A percentile compares a stretch with the other conserved stretches of the same genome.
Conservation (phyloP, 169 alveolate genomes). For the Neospora caninum region DNA sequence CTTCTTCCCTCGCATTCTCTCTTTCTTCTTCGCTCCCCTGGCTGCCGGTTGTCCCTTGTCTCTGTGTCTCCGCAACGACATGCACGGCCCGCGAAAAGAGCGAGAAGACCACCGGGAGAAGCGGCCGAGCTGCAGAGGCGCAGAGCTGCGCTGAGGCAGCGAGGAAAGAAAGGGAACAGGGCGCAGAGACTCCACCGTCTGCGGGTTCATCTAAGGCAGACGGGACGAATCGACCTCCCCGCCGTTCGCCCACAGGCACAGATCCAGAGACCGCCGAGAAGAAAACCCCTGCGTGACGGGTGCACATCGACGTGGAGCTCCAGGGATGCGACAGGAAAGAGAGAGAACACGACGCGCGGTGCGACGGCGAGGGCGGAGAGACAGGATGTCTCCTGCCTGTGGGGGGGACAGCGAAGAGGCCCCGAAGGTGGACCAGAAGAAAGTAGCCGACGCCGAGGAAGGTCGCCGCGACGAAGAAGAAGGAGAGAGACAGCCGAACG, state of each 20-base stretch:
- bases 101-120: neutral
- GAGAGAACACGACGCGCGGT: too few relatives aligned
- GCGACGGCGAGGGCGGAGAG: too few relatives aligned
- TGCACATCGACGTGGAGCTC: too few relatives aligned
- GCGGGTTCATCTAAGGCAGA: too few relatives aligned
- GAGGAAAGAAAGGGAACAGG: too few relatives aligned
- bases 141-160: neutral
- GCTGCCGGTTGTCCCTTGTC: neutral
- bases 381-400: neutral
- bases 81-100: neutral
- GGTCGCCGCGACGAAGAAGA: neutral
- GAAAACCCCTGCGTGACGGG: too few relatives aligned
- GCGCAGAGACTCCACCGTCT: too few relatives aligned
- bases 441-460: neutral
- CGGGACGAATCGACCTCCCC: too few relatives aligned
- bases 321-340: too few relatives aligned
- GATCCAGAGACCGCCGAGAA: too few relatives aligned
- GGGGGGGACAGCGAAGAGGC: neutral
- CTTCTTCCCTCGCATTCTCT: neutral
- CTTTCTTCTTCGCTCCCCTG: neutral
- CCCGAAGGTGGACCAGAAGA: neutral
- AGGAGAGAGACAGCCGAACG: neutral
- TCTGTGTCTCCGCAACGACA: neutral
- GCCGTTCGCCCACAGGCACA: too few relatives aligned
- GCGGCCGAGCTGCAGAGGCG: neutral